A percentile compares a stretch with the other conserved stretches of the same genome.
Evolutionary conservation across 768 basidiomycete species (phyloP).

Genomic region (Hemileccinum rubropunctum): DNA sequence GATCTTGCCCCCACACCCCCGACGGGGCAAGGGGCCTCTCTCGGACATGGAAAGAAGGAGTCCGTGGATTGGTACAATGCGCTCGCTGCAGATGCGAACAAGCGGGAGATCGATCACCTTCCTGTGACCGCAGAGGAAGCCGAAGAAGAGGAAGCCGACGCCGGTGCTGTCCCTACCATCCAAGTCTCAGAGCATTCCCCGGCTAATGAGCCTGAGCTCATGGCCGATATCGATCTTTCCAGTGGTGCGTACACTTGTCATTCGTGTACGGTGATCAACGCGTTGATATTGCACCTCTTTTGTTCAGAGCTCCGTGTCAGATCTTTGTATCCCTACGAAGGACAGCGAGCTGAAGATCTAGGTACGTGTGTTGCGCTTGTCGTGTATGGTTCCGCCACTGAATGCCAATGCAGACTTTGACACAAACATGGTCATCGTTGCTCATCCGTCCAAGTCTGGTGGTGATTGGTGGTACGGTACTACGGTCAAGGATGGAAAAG

Average conservation of each 20-base stretch:
- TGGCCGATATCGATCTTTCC: slow-evolving; percentile 72
- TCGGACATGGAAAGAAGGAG: slow-evolving; percentile 54
- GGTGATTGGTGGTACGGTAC: slow-evolving; percentile 96
- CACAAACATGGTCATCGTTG: slow-evolving; percentile 73
- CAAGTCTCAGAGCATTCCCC: slow-evolving; percentile 47
- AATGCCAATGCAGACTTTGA: slow-evolving; percentile 57
- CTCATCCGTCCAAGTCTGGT: slow-evolving; percentile 81
- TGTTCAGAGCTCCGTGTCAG: slow-evolving; percentile 67
- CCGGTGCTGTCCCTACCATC: slow-evolving; percentile 48
- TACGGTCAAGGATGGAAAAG: slow-evolving; percentile 55
- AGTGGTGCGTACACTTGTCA: slow-evolving; percentile 41
- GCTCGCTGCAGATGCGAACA: slow-evolving; percentile 66
- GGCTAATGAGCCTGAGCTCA: slow-evolving; percentile 45
- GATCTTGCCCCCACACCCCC: slow-evolving; percentile 12
- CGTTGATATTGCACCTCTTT: not conserved
- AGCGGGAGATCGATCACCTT: slow-evolving; percentile 40
- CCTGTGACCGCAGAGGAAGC: slow-evolving; percentile 60
- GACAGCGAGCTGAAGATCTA: slow-evolving; percentile 85
- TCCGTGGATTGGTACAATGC: slow-evolving; percentile 92
- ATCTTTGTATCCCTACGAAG: slow-evolving; percentile 81
- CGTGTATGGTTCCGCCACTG: not conserved
- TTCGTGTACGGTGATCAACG: not conserved
- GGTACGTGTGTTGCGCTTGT: slow-evolving; percentile 46
- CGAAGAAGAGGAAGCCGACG: slow-evolving; percentile 45
- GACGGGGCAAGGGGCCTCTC: slow-evolving; percentile 16